Base-by-base conservation (phyloP, 148 eudicot species). In the Rhododendron ferrugineum region DNA sequence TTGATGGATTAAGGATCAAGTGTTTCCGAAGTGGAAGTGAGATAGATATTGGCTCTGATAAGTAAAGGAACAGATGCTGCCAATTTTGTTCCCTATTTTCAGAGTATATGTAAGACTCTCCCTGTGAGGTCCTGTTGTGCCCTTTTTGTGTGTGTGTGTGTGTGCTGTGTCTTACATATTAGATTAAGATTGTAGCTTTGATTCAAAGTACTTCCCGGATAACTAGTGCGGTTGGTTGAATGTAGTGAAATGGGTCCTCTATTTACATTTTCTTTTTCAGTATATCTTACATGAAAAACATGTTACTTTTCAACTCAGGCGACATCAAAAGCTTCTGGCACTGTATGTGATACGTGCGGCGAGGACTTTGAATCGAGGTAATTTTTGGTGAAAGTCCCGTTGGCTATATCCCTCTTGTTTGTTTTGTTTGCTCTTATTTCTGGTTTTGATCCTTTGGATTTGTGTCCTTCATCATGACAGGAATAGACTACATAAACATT, bases 281-380 rank as follows among this genome's bases (percentile, higher is more conserved):
- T 20, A 13, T 26, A 15, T 42, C 80, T 72, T 79, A 79, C 15
- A 23, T 40, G 58, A 28, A 66, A 26, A 14, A 7, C 30, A 9
- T 68, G 13, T 13, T 78, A 5, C 64, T 72, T 79, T 34, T 32
- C 60, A 36, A 74, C 60, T 75, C 90, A 96, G 98, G 95, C 82
- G 11, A 90, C 91, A 54, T 82, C 92, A 56, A 94, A 88, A 84
- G 84, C 79, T 86, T 82, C 91, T n/a, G 88, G 89, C 84, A 89
- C 88, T 42, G 85, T 77, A 42, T 97, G 99, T 87, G 98, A 97
- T 79, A 89, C 91, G 83, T 97, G 99, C 47, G 98, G 98, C 54
- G 92, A 85, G 83, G 93, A 94, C 88, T 97, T 97, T 72, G 98
- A 95, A 84, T 92, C 99, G 75, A 95, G 95, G 99, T 96, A 94